phyloP scores from a whole-genome alignment of 78 protist species.

The Speleostelium caveatum region DNA sequence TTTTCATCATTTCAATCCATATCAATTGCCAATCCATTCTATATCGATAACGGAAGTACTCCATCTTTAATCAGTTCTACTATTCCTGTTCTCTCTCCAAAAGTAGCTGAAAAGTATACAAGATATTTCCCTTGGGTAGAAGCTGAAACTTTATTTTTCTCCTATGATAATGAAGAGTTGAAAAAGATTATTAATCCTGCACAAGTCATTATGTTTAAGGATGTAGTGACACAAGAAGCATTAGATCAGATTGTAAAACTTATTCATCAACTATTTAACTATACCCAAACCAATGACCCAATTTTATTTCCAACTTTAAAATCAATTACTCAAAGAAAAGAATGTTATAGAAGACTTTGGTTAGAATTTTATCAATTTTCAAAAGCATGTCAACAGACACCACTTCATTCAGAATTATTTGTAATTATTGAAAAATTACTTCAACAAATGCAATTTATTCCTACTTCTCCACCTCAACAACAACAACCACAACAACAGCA shows the following conservation, averaged over 20 bases:
- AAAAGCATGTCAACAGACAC: constrained; percentile 21
- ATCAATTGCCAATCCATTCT: constrained; percentile 33
- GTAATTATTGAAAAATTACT: constrained; percentile 31
- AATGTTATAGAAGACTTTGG: constrained; percentile 20
- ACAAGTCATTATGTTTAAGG: constrained; percentile 20
- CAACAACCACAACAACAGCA: neutral
- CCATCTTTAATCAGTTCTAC: neutral
- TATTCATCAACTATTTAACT: neutral
- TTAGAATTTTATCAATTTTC: constrained; percentile 35
- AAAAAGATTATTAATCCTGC: constrained; percentile 3
- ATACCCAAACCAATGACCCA: constrained; percentile 15
- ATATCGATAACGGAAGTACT: neutral
- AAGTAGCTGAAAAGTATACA: constrained; percentile 42
- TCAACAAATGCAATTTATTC: constrained; percentile 12
- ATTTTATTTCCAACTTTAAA: constrained; percentile 32
- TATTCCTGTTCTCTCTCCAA: neutral
- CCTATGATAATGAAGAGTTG: constrained; percentile 29
- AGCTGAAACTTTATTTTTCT: constrained; percentile 30
- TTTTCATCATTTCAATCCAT: neutral
- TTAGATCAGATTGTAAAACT: constrained; percentile 20
- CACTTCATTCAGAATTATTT: constrained; percentile 26
- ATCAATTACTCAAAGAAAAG: constrained; percentile 2
- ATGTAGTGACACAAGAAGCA: constrained; percentile 8
- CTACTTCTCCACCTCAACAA: constrained; percentile 27
- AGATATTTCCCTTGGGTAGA: constrained; percentile 56